phyloP scores from a whole-genome alignment of 345 rosid genomes.

The Arabis hirsuta region DNA sequence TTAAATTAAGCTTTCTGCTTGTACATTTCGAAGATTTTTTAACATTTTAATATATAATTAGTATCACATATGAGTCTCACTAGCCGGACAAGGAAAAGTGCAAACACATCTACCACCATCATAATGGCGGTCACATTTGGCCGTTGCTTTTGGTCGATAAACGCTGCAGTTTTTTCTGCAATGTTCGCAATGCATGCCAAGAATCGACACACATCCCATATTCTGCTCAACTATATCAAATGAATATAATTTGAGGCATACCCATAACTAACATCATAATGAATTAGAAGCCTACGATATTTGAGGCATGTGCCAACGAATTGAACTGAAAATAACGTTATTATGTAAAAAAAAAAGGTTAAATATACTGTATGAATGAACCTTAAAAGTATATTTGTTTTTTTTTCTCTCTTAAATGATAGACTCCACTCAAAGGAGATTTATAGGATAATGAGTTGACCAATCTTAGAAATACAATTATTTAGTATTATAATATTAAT shows the following conservation, averaged over 20 bases:
- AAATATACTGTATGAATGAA: background rate
- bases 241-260: background rate
- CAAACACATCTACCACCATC: background rate
- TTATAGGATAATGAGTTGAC: background rate
- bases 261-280: background rate
- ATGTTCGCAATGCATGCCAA: background rate
- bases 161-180: background rate
- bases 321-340: background rate
- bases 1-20: background rate
- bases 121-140: background rate
- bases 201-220: background rate
- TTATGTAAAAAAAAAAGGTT: background rate
- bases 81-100: background rate
- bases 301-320: background rate
- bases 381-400: background rate
- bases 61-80: background rate
- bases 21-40: background rate
- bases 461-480: background rate
- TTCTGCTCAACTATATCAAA: background rate
- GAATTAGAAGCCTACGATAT: background rate
- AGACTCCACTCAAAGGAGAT: background rate
- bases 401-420: background rate
- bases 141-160: background rate
- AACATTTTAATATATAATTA: background rate
- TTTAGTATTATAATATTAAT: no score